Base-by-base conservation (phyloP, 2,329 filamentous ascomycete genomes). In the Fusarium sp. region DNA sequence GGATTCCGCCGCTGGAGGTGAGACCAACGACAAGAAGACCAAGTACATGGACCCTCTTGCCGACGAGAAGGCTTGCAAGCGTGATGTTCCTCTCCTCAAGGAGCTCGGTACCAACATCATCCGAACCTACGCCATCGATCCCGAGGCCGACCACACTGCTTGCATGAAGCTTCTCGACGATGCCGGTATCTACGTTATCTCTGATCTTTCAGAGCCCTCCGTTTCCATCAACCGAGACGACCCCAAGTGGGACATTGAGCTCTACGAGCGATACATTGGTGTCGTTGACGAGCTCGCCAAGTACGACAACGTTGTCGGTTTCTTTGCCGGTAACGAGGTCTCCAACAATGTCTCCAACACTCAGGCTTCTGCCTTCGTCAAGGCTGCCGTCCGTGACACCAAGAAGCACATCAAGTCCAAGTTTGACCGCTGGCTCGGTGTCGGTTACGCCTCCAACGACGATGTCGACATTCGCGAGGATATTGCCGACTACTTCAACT, bases 291-390 rank as follows among this genome's bases (percentile, higher is more conserved):
- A 88, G 69, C 85, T 99, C 76, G 85, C 87, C 74, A 86, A 92
- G 79, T 98, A 97, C 87, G 87, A 88, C 81, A 99, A 99, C 83
- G 91, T 93, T 54, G 90, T 99, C 70, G 96, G 96, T 76, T 99
- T 98, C 91, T 98, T 99, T 81, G 95, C 94, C 74, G 96, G 96
- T 79, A 99, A 99, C 83, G 96, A 99, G 84, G 96, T 99, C 68
- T 91, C 94, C 75, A 97, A 98, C 86, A 88, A 90, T 76, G 86
- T 86, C 74, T 94, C 91, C 87, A 98, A 97, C 88, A 98, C 95
- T 53, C 84, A 88, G 67, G 93, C 95, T 53, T 96, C 93, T 68
- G 94, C 95, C 73, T 99, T 92, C 80, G 96, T 99, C 83, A 99
- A 98, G 89, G 96, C 95, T 67, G 94, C 96, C 69, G 94, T 98